Conservation (phyloP, 1,284 basidiomycete species). For the Trametes polyzona region DNA sequence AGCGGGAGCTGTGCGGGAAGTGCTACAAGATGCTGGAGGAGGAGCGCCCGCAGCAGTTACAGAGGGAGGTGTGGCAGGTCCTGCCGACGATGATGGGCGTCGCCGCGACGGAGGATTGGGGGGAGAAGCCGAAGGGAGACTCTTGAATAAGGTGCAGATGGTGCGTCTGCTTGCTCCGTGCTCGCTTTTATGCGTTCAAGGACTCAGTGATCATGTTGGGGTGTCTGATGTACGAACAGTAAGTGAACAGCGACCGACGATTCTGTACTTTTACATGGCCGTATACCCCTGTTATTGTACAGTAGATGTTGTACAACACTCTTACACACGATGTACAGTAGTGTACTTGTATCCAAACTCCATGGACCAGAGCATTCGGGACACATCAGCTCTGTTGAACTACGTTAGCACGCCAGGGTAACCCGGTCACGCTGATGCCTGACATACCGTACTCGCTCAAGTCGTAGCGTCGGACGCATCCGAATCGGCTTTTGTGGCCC, state of each 20-base stretch:
- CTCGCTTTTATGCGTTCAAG: not conserved
- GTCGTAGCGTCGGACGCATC: not conserved
- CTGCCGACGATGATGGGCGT: constrained; percentile 22
- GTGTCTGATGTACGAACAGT: not conserved
- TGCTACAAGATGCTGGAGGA: constrained; percentile 26
- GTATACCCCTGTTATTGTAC: not conserved
- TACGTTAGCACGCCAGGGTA: not conserved
- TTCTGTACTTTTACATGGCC: not conserved
- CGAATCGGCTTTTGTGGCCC: not conserved
- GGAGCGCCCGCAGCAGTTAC: constrained; percentile 19
- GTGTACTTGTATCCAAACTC: not conserved
- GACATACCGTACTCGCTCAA: not conserved
- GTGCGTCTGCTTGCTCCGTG: not conserved
- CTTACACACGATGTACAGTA: not conserved
- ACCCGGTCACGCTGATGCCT: not conserved
- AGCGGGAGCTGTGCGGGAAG: constrained; percentile 15
- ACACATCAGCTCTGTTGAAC: not conserved
- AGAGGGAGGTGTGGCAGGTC: constrained; percentile 24
- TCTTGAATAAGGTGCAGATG: not conserved
- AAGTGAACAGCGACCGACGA: not conserved
- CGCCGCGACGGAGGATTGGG: constrained; percentile 7
- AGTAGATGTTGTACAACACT: not conserved
- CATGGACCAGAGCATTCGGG: not conserved
- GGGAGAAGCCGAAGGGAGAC: constrained; percentile 2
- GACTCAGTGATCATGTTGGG: not conserved